Conservation (phyloP, 768 basidiomycete genomes). For the Chalciporus pseudorubinellus region DNA sequence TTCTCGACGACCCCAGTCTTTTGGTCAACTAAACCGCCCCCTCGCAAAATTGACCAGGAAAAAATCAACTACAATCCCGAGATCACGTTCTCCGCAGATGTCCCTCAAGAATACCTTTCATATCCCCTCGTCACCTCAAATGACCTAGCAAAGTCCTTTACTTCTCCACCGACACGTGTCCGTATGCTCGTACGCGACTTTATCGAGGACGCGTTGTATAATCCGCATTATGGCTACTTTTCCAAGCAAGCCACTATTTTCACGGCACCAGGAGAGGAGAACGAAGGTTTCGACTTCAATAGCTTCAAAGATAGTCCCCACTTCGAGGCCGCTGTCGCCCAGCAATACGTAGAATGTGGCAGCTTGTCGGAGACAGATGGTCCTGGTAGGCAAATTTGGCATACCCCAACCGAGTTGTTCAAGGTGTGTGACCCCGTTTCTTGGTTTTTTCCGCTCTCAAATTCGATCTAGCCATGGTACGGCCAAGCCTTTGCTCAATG, state of each 20-base stretch:
- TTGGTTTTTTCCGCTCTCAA: slow-evolving; percentile 5
- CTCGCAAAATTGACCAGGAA: slow-evolving; percentile 35
- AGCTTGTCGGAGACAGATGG: slow-evolving; percentile 54
- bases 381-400: slow-evolving; percentile 92
- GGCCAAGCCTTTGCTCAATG: slow-evolving; percentile 88
- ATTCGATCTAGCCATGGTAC: slow-evolving; percentile 76
- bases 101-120: slow-evolving; percentile 43
- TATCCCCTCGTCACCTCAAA: slow-evolving; percentile 69
- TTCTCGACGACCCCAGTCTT: slow-evolving; percentile 22
- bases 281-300: slow-evolving; percentile 63
- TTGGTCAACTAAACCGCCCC: slow-evolving; percentile 12
- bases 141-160: slow-evolving; percentile 50
- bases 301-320: slow-evolving; percentile 63
- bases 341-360: slow-evolving; percentile 72
- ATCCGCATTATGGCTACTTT: slow-evolving; percentile 97
- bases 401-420: slow-evolving; percentile 97
- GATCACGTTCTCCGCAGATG: slow-evolving; percentile 49
- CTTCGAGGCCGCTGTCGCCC: slow-evolving; percentile 81
- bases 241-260: slow-evolving; percentile 91
- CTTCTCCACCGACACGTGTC: slow-evolving; percentile 69
- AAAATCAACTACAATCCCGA: slow-evolving; percentile 79
- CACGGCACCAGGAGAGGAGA: slow-evolving; percentile 46
- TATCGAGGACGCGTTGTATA: slow-evolving; percentile 95
- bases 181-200: slow-evolving; percentile 96
- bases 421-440: slow-evolving; percentile 52